phyloP scores from a whole-genome alignment of 495 filamentous ascomycete species.

The Penicillium lagena region DNA sequence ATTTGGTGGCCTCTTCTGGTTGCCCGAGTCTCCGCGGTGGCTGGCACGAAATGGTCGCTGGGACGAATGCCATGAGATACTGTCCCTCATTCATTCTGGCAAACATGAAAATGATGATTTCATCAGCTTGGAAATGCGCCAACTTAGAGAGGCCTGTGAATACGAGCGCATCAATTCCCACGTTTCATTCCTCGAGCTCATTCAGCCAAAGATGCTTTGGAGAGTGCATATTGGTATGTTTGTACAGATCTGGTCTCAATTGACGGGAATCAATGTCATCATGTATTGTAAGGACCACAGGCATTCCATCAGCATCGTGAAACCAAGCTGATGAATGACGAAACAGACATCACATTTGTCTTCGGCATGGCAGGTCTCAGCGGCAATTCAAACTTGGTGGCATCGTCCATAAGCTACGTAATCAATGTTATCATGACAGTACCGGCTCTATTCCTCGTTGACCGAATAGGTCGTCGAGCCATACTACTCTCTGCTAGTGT shows the following conservation, averaged over 20 bases:
- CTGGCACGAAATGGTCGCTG: constrained; percentile 53
- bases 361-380: constrained; percentile 32
- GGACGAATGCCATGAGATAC: constrained; percentile 48
- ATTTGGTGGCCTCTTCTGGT: constrained; percentile 39
- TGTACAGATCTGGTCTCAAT: constrained; percentile 76
- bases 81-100: constrained; percentile 32
- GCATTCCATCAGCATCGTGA: no score
- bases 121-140: constrained; percentile 4
- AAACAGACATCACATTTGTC: constrained; percentile 33
- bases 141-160: constrained; percentile 49
- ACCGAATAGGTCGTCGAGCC: constrained; percentile 55
- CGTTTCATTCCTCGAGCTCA: constrained; percentile 55
- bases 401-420: constrained; percentile 68
- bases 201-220: constrained; percentile 65
- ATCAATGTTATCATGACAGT: constrained; percentile 49
- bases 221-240: constrained; percentile 66
- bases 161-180: constrained; percentile 58
- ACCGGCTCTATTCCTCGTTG: constrained; percentile 49
- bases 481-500: constrained; percentile 57
- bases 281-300: constrained; percentile 50
- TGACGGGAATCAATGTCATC: constrained; percentile 85
- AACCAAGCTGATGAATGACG: no score
- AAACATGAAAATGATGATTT: constrained; percentile 6
- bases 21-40: constrained; percentile 62
- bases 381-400: constrained; percentile 37